Evolutionary conservation across 2,329 filamentous ascomycete species (phyloP), one percentile per base, ranked within the genome.

Genomic region (Paecilomyces dactylethromorphus): DNA sequence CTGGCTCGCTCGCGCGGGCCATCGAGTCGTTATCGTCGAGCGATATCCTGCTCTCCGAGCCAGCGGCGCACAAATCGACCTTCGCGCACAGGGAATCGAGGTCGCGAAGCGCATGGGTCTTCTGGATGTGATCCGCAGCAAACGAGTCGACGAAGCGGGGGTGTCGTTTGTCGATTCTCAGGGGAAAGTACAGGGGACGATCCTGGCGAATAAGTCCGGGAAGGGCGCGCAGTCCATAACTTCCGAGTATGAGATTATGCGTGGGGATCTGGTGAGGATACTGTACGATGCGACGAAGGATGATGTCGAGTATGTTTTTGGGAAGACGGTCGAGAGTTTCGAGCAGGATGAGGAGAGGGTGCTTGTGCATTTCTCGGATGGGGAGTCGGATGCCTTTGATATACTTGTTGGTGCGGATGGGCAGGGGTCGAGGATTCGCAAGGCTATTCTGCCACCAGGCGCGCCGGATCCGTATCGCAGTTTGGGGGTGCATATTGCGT

Each of bases 201-300:
- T 82, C 52, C 65, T 66, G 22, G 70, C 71, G 33, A 77, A 78
- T 62, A 66, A 68, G 35, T 69, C 77, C 0, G 79, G 77, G 3
- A 69, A 75, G 56, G 77, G 78, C 63, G 72, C 80, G 21, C 79
- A 73, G 24, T 65, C 70, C 62, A 68, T 84, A 26, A 82, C 80
- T 0, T 80, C 78, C 59, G 84, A 87, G 58, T 85, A 77, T 60
- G 84, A 87, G 71, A 81, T 87, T 54, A 81, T 87, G 76, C 75
- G 84, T 8, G 83, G 81, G 0, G 81, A 85, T 56, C 65, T 87
- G n/a, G 77, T 78, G 3, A 68, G 72, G 11, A 71, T 86, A 1
- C 66, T 87, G 1, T 80, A 81, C 63, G 74, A 82, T 13, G 71
- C 69, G 1, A 76, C 35, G 69, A 35, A 72, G 32, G 60, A 67